Evolutionary conservation across 2,329 filamentous ascomycete species (phyloP).

Genomic region (Calonectria pteridis): DNA sequence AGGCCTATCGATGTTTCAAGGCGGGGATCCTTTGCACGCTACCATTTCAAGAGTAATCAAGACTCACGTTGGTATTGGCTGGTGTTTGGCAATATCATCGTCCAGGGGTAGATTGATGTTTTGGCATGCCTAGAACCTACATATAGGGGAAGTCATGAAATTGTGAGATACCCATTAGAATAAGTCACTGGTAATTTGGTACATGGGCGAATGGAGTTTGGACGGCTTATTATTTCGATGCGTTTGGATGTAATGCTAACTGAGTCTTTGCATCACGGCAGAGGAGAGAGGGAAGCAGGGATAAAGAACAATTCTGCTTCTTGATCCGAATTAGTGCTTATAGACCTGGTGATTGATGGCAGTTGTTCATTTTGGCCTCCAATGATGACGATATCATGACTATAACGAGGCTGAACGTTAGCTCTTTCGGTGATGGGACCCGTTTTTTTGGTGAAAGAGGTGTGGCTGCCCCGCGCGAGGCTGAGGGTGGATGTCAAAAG

Average conservation of each 20-base stretch:
- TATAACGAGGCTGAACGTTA: conserved; percentile 10
- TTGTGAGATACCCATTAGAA: background rate
- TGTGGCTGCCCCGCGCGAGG: conserved; percentile 27
- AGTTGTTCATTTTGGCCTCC: background rate
- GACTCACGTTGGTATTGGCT: background rate
- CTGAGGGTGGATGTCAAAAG: background rate
- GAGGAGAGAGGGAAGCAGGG: background rate
- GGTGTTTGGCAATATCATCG: background rate
- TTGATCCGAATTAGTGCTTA: background rate
- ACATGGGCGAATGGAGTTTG: background rate
- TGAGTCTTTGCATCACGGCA: background rate
- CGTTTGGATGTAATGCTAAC: background rate
- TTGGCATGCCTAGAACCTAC: background rate
- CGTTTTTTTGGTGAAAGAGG: background rate
- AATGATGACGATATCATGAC: background rate
- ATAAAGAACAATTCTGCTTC: background rate
- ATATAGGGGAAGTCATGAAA: background rate
- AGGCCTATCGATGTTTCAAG: background rate
- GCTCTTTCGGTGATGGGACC: background rate
- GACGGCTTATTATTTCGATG: background rate
- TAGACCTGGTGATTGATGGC: background rate
- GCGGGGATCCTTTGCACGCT: background rate
- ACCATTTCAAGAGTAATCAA: background rate
- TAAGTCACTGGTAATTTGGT: background rate
- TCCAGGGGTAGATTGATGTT: background rate